These are phyloP conservation scores for Erodium texanum DNA, from an alignment of 441 rosid genomes.

Conservation along the genomic window DNA sequence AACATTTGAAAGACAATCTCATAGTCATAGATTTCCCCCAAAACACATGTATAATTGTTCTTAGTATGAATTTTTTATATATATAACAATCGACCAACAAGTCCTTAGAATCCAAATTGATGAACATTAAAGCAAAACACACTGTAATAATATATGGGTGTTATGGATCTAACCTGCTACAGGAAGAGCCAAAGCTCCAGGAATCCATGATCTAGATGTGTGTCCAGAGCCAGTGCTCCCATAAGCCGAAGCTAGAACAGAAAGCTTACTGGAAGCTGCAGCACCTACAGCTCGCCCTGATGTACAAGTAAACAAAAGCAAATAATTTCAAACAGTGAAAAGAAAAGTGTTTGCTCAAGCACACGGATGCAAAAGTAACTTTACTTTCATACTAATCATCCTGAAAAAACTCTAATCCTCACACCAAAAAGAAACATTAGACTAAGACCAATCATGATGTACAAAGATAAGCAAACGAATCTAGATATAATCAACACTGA, in stretches of 20 bases:
- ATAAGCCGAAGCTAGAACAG: conserved; percentile 45
- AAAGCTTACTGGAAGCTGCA: conserved; percentile 57
- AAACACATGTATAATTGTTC: background rate
- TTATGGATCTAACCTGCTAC: conserved; percentile 56
- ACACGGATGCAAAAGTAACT: background rate
- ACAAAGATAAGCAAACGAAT: too few species aligned
- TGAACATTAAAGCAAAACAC: background rate
- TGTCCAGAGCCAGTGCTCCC: conserved; percentile 40
- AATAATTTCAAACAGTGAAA: background rate
- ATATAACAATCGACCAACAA: background rate
- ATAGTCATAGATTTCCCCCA: conserved; percentile 1
- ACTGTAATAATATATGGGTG: background rate
- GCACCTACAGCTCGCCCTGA: conserved; percentile 68
- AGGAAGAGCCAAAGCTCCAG: conserved; percentile 65
- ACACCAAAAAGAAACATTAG: background rate
- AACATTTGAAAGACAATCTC: conserved; percentile 3
- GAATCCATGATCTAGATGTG: conserved; percentile 56
- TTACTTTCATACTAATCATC: background rate
- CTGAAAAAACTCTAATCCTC: background rate
- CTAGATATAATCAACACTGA: too few species aligned
- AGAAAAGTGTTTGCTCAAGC: background rate
- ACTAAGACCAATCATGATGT: background rate
- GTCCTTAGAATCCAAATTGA: background rate
- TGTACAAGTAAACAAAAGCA: conserved; percentile 18
- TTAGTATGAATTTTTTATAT: background rate